Conservation (phyloP, 2,329 filamentous ascomycete genomes). For the Thelonectria rubi region DNA sequence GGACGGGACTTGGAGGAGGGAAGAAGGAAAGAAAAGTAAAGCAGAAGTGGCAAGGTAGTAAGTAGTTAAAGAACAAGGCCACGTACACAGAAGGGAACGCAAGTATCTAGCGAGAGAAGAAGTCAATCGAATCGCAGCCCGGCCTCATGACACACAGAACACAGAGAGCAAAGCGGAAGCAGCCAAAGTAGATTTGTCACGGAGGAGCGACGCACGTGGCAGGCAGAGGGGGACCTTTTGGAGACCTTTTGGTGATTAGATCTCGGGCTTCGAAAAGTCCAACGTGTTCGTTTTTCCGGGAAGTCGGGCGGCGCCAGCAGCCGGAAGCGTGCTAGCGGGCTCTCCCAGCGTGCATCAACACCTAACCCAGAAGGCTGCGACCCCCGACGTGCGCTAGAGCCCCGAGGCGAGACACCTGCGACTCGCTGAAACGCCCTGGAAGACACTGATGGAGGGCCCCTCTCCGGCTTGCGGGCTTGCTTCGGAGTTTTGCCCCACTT, state of each 20-base stretch:
- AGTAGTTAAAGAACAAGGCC: neutral
- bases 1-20: neutral
- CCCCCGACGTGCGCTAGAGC: neutral
- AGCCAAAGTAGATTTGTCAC: slow-evolving; percentile 38
- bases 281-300: slow-evolving; percentile 45
- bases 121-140: slow-evolving; percentile 34
- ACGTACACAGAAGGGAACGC: slow-evolving; percentile 20
- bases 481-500: slow-evolving; percentile 15
- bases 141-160: slow-evolving; percentile 40
- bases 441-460: neutral
- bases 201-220: slow-evolving; percentile 48
- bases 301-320: slow-evolving; percentile 28
- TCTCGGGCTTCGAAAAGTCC: slow-evolving; percentile 36
- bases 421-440: slow-evolving; percentile 15
- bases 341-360: neutral
- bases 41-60: no score
- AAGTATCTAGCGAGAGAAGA: slow-evolving; percentile 18
- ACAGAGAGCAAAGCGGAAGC: neutral
- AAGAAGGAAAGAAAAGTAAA: slow-evolving; percentile 21
- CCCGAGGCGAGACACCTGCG: neutral
- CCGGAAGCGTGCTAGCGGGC: slow-evolving; percentile 18
- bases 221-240: slow-evolving; percentile 23
- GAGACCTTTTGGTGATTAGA: slow-evolving; percentile 17
- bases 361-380: slow-evolving; percentile 5
- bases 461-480: slow-evolving; percentile 1